A percentile compares a stretch with the other conserved stretches of the same genome.
Conservation (phyloP, 441 rosid species). For the Euphorbia neoarborescens region DNA sequence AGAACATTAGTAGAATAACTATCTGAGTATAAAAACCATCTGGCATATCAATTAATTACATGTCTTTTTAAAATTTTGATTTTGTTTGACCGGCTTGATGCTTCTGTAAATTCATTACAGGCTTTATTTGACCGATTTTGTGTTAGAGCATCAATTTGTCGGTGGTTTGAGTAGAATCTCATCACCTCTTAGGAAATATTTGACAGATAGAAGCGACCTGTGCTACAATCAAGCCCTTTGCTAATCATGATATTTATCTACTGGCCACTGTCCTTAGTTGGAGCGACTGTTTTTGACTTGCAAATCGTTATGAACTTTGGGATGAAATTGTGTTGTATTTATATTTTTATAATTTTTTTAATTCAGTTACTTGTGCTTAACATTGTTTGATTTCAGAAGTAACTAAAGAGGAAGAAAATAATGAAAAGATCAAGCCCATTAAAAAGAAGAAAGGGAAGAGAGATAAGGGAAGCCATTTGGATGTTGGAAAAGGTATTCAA, state of each 20-base stretch:
- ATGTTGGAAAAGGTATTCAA: slow-evolving; percentile 14
- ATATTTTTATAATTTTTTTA: neutral
- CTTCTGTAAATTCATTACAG: neutral
- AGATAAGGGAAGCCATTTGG: slow-evolving; percentile 18
- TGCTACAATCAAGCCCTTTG: neutral
- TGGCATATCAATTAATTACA: too few species aligned
- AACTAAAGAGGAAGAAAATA: slow-evolving; percentile 29
- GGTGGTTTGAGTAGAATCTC: neutral
- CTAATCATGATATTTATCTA: neutral
- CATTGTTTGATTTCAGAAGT: slow-evolving; percentile 24
- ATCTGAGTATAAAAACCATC: too few species aligned
- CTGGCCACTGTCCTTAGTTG: neutral
- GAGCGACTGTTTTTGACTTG: neutral
- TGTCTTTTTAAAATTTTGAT: too few species aligned
- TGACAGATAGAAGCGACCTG: too few species aligned
- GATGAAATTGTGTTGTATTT: neutral
- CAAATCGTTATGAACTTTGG: neutral
- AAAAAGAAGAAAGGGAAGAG: slow-evolving; percentile 35
- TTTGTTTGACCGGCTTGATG: too few species aligned
- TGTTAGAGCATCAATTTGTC: neutral
- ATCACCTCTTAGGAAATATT: neutral
- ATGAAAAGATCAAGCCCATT: slow-evolving; percentile 8
- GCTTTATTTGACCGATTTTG: neutral
- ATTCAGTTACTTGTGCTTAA: neutral
- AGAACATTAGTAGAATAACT: too few species aligned